Evolutionary conservation across 1,284 basidiomycete genomes (phyloP).

Genomic region (Cutaneotrichosporon arboriforme): DNA sequence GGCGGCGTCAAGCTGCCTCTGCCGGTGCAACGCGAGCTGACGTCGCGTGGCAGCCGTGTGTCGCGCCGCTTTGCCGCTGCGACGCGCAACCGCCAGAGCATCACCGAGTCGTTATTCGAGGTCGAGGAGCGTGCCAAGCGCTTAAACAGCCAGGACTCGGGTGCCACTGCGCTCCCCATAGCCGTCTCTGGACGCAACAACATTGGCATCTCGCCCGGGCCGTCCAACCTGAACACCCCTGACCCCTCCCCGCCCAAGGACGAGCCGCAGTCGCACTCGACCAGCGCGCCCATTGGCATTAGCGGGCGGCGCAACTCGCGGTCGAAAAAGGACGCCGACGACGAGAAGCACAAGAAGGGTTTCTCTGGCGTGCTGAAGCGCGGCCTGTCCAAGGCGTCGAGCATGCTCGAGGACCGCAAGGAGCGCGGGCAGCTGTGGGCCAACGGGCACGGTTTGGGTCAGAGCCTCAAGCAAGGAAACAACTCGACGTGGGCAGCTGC

Average conservation of each 20-base stretch:
- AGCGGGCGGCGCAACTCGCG: not conserved
- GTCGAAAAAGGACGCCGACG: constrained; percentile 24
- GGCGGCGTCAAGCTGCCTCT: constrained; percentile 41
- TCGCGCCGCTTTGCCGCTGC: constrained; percentile 12
- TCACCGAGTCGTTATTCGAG: not conserved
- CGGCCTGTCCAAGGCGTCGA: constrained; percentile 31
- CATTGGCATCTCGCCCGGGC: not conserved
- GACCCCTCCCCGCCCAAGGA: constrained; percentile 12
- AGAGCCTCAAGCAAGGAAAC: not conserved
- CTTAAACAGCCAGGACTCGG: constrained; percentile 17
- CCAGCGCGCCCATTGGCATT: no score
- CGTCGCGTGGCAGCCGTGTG: constrained; percentile 10
- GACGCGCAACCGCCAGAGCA: constrained; percentile 15
- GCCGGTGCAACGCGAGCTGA: constrained; percentile 14
- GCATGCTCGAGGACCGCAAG: constrained; percentile 35
- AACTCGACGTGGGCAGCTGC: not conserved
- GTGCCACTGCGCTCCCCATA: constrained; percentile 1
- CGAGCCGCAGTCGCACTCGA: constrained; percentile 13
- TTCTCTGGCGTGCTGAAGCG: constrained; percentile 38
- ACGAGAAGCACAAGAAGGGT: constrained; percentile 20
- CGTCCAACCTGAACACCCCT: not conserved
- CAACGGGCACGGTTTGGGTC: constrained; percentile 1
- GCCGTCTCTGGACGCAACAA: not conserved
- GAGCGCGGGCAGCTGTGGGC: constrained; percentile 14
- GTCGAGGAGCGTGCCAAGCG: constrained; percentile 4